These are phyloP conservation scores for Bimuria novae-zelandiae DNA, from an alignment of 2,329 filamentous ascomycete genomes.

Conservation along the genomic window DNA sequence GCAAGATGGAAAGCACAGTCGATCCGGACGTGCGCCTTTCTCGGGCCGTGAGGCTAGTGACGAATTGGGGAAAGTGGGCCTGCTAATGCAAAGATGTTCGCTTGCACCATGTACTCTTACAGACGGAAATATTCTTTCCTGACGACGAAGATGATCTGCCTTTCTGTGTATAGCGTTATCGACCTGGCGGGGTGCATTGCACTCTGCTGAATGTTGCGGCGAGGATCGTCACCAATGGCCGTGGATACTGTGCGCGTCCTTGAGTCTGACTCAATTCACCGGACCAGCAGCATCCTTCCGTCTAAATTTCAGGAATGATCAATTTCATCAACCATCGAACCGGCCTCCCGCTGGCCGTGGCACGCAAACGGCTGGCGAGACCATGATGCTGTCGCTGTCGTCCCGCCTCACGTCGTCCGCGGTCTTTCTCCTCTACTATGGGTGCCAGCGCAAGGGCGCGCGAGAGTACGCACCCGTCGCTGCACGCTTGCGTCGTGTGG, in stretches of 20 bases:
- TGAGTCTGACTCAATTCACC: slow-evolving; percentile 13
- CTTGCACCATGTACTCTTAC: background rate
- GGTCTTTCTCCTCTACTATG: slow-evolving; percentile 5
- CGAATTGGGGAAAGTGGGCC: background rate
- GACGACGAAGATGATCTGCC: background rate
- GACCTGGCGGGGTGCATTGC: background rate
- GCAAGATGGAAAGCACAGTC: slow-evolving; percentile 18
- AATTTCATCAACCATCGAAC: background rate
- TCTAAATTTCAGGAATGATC: background rate
- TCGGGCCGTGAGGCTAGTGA: background rate
- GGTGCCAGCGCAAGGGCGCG: slow-evolving; percentile 10
- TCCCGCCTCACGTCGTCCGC: slow-evolving; percentile 21
- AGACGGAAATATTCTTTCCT: slow-evolving; percentile 2
- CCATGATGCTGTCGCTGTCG: slow-evolving; percentile 13
- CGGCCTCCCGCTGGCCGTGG: background rate
- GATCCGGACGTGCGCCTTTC: slow-evolving; percentile 24
- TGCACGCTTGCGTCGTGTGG: slow-evolving; percentile 9
- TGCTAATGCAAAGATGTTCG: background rate
- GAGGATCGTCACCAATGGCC: background rate
- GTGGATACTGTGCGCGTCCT: background rate
- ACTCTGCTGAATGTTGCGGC: background rate
- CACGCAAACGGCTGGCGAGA: slow-evolving; percentile 13
- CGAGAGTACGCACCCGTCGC: slow-evolving; percentile 16
- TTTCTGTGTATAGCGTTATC: background rate
- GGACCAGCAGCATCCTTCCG: background rate